phyloP scores from a whole-genome alignment of 2,329 filamentous ascomycete species.

The Trichoderma breve region DNA sequence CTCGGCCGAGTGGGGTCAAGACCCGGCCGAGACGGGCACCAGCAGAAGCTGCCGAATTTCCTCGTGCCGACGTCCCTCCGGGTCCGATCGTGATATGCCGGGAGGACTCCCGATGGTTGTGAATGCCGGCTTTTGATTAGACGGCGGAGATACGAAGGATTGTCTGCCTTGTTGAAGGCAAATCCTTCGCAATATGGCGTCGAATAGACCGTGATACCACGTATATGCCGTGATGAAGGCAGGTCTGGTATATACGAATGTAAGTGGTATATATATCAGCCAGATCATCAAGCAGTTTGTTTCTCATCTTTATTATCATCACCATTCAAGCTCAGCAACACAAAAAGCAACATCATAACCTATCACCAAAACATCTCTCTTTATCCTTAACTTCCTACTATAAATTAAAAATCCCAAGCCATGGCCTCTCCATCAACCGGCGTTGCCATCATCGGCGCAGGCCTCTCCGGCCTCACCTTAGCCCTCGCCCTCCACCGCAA shows the following conservation, averaged over 20 bases:
- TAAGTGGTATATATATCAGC: conserved; percentile 1
- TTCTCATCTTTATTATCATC: background rate
- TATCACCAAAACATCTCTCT: background rate
- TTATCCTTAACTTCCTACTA: background rate
- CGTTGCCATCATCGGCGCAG: conserved; percentile 35
- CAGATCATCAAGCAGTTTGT: background rate
- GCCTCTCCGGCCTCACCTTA: conserved; percentile 51
- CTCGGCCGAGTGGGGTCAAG: conserved; percentile 14
- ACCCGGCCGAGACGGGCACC: background rate
- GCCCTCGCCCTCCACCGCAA: conserved; percentile 53
- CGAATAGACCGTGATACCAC: background rate
- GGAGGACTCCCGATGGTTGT: background rate
- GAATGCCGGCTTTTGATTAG: background rate
- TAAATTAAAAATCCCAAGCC: background rate
- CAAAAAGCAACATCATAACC: background rate
- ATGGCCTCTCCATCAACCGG: conserved; percentile 11
- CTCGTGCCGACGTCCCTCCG: background rate
- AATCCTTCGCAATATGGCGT: background rate
- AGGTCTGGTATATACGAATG: background rate
- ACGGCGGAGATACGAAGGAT: background rate
- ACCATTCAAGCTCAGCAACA: background rate
- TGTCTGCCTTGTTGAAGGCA: background rate
- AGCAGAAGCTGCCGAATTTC: background rate
- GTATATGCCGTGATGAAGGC: background rate
- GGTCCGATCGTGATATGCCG: background rate